Conservation (phyloP, 768 basidiomycete species). For the Macrolepiota albuminosa region DNA sequence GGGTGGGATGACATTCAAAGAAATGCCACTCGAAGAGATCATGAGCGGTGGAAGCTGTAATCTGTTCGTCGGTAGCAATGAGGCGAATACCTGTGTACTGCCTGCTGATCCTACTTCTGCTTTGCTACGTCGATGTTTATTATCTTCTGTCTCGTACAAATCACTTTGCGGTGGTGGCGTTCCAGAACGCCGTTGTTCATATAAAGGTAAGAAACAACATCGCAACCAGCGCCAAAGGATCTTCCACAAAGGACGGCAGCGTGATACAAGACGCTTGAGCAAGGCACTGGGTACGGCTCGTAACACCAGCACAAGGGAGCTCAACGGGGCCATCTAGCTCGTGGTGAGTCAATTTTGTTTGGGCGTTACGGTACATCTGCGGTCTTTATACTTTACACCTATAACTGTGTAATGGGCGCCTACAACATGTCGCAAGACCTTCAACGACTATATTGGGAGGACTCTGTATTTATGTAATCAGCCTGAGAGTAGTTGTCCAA, state of each 20-base stretch:
- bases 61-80: not conserved
- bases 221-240: not conserved
- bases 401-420: not conserved
- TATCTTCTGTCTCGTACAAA: not conserved
- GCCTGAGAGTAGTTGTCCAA: too few relatives aligned
- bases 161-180: not conserved
- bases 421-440: not conserved
- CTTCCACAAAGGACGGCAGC: too few relatives aligned
- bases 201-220: not conserved
- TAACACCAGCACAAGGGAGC: not conserved
- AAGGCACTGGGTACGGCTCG: not conserved
- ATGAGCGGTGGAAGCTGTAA: not conserved
- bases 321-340: not conserved
- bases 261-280: not conserved
- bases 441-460: too few relatives aligned
- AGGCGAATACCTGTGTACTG: not conserved
- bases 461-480: too few relatives aligned
- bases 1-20: constrained; percentile 1
- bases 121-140: not conserved
- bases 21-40: not conserved
- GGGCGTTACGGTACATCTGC: not conserved
- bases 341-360: not conserved
- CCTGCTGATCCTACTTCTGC: not conserved
- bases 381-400: not conserved
- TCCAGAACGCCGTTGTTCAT: not conserved